Percentiles rank a stretch among this genome's conserved stretches.
Evolutionary conservation across 805 yeast species (phyloP).

Genomic region (Debaryomyces maramus): DNA sequence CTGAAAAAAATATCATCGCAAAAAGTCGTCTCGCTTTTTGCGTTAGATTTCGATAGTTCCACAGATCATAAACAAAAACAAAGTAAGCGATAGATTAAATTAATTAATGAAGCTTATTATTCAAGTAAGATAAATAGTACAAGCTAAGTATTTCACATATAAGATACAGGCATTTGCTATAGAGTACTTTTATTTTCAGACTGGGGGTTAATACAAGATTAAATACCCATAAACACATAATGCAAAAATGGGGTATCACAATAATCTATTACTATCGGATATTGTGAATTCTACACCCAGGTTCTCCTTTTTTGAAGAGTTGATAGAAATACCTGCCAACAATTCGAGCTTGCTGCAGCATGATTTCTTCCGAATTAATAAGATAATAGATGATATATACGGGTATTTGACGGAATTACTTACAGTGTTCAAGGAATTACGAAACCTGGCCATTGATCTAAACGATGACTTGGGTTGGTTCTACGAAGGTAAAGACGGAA

Average conservation of each 20-base stretch:
- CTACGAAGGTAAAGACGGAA: slow-evolving; percentile 22
- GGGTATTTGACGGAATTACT: slow-evolving; percentile 21
- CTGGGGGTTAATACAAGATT: too few relatives aligned
- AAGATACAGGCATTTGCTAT: too few relatives aligned
- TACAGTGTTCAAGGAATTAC: slow-evolving; percentile 13
- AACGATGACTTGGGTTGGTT: slow-evolving; percentile 22
- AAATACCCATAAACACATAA: too few relatives aligned
- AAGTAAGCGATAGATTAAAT: too few relatives aligned
- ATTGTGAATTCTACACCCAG: slow-evolving; percentile 18
- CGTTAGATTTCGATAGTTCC: slow-evolving; percentile 2
- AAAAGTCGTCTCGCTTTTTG: neutral
- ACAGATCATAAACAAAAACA: slow-evolving; percentile 4
- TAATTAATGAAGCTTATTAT: too few relatives aligned
- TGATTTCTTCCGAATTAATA: slow-evolving; percentile 27
- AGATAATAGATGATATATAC: slow-evolving; percentile 28
- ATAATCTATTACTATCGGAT: slow-evolving; percentile 13
- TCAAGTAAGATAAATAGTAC: too few relatives aligned
- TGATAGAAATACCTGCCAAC: slow-evolving; percentile 18
- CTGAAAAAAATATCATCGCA: slow-evolving; percentile 1
- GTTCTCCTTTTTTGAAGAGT: slow-evolving; percentile 24
- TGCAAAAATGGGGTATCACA: slow-evolving; percentile 8
- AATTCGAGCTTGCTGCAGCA: slow-evolving; percentile 16
- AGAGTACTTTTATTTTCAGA: too few relatives aligned
- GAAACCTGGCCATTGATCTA: slow-evolving; percentile 1
- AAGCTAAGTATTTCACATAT: too few relatives aligned